These are phyloP conservation scores for Cymbidium sinense DNA, from an alignment of 106 monocot species.

Conservation along the genomic window DNA sequence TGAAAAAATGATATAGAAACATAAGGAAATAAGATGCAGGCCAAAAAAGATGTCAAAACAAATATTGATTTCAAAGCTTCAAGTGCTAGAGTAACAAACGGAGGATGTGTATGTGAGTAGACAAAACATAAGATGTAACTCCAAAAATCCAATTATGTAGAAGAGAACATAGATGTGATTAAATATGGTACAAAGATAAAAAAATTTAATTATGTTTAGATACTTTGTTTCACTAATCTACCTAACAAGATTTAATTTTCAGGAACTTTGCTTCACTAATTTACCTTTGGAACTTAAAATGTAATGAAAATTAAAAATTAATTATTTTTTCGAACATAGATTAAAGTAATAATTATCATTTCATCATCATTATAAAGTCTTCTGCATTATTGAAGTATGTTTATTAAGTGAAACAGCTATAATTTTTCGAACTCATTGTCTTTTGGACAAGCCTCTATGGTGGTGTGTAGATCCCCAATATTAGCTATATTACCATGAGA, in stretches of 20 bases:
- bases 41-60: background rate
- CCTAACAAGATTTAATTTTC: background rate
- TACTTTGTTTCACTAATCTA: background rate
- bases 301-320: background rate
- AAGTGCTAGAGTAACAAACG: background rate
- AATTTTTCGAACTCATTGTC: background rate
- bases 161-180: background rate
- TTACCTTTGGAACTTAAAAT: background rate
- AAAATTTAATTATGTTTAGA: background rate
- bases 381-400: background rate
- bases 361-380: background rate
- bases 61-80: background rate
- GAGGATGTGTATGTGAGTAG: background rate
- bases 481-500: background rate
- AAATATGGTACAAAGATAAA: background rate
- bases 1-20: background rate
- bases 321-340: background rate
- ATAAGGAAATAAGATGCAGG: background rate
- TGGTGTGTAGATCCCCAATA: background rate
- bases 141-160: background rate
- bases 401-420: background rate
- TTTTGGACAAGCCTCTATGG: background rate
- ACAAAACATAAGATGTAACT: background rate
- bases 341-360: background rate
- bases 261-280: background rate